Conservation (phyloP, 768 basidiomycete genomes). For the Gyrodon lividus region DNA sequence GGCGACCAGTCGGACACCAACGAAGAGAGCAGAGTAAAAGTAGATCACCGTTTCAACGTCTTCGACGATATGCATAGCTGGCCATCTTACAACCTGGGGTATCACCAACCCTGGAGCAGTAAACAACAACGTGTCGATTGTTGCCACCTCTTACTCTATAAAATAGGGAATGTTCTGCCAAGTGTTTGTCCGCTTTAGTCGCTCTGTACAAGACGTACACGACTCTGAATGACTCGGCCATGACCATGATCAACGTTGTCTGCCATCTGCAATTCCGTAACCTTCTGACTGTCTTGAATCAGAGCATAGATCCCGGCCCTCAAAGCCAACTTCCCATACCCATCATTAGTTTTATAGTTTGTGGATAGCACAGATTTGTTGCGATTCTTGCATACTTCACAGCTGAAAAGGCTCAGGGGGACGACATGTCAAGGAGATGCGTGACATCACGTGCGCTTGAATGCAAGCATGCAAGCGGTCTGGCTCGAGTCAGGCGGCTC, state of each 20-base stretch:
- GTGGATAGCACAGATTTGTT: too few relatives aligned
- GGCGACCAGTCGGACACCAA: conserved; percentile 11
- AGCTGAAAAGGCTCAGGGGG: too few relatives aligned
- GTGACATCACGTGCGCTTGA: too few relatives aligned
- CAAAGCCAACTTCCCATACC: too few relatives aligned
- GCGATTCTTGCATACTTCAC: too few relatives aligned
- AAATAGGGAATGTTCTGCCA: conserved; percentile 34
- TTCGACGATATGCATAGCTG: conserved; percentile 21
- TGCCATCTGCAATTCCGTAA: conserved; percentile 33
- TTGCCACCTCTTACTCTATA: conserved; percentile 19
- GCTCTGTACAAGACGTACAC: conserved; percentile 28
- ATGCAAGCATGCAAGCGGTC: too few relatives aligned
- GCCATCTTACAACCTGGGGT: conserved; percentile 27
- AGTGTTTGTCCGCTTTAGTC: conserved; percentile 35
- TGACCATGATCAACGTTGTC: conserved; percentile 35
- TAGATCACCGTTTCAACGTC: background rate
- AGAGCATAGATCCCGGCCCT: too few relatives aligned
- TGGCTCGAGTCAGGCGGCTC: too few relatives aligned
- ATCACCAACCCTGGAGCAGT: conserved; percentile 11
- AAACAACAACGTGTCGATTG: too few relatives aligned
- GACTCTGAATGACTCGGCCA: conserved; percentile 22
- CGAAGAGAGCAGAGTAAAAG: conserved; percentile 2
- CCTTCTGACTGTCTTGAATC: conserved; percentile 24
- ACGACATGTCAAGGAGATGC: too few relatives aligned
- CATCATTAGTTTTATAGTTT: too few relatives aligned